A percentile compares a stretch with the other conserved stretches of the same genome.
These are phyloP conservation scores for Cutaneotrichosporon sp. DNA, from an alignment of 1,284 basidiomycete genomes.

Conservation along the genomic window DNA sequence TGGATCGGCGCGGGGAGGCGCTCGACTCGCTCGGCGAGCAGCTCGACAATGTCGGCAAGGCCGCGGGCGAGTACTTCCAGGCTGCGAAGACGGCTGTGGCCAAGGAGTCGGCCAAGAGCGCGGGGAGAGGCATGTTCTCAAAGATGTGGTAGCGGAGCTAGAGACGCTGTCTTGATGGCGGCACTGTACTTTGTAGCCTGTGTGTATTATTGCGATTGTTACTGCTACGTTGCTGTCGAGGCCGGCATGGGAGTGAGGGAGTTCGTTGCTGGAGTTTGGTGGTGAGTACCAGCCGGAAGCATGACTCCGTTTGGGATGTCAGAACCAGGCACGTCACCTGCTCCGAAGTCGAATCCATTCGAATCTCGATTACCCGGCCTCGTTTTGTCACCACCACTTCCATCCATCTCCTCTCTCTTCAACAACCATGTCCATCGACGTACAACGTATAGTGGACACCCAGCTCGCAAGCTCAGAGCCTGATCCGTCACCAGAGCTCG, in stretches of 20 bases:
- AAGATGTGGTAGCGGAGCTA: not conserved
- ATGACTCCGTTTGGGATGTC: not conserved
- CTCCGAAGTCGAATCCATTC: not conserved
- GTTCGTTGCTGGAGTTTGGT: too few relatives aligned
- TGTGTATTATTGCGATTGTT: not conserved
- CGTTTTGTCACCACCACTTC: slow-evolving; percentile 1
- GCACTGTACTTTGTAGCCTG: not conserved
- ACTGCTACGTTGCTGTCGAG: too few relatives aligned
- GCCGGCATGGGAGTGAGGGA: too few relatives aligned
- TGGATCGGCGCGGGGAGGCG: slow-evolving; percentile 38
- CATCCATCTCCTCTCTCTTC: not conserved
- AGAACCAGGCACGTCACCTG: not conserved
- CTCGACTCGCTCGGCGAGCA: slow-evolving; percentile 43
- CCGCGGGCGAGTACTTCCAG: slow-evolving; percentile 40
- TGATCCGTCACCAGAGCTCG: slow-evolving; percentile 39
- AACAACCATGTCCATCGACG: slow-evolving; percentile 38
- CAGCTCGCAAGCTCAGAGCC: slow-evolving; percentile 49
- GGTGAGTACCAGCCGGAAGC: too few relatives aligned
- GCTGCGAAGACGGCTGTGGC: slow-evolving; percentile 48
- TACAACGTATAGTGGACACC: slow-evolving; percentile 45
- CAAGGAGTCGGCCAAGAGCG: slow-evolving; percentile 49
- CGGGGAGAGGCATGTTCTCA: not conserved
- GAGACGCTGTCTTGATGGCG: not conserved
- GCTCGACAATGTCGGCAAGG: slow-evolving; percentile 39
- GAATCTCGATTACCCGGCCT: not conserved